Evolutionary conservation across 768 basidiomycete species (phyloP).

Genomic region (Lentinula sp.): DNA sequence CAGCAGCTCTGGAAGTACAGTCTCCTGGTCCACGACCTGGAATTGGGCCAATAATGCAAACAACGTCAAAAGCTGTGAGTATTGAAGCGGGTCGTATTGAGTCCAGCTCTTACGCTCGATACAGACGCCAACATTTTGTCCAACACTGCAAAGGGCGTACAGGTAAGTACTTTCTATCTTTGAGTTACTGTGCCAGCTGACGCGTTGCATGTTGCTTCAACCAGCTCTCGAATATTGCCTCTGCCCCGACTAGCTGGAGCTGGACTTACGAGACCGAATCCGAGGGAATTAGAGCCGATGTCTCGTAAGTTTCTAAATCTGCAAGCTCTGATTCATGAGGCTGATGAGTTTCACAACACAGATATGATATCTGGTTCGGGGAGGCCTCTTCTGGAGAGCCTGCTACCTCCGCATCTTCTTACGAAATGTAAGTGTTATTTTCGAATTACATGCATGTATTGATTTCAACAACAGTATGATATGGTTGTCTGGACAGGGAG

Average conservation of each 20-base stretch:
- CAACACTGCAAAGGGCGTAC: conserved; percentile 40
- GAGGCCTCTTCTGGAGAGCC: conserved; percentile 32
- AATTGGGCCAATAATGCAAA: conserved; percentile 46
- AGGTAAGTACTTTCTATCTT: conserved; percentile 20
- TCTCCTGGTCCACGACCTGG: conserved; percentile 50
- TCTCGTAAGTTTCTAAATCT: conserved; percentile 27
- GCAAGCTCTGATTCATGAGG: not conserved
- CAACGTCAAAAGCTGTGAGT: conserved; percentile 51
- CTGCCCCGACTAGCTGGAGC: conserved; percentile 44
- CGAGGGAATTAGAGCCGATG: conserved; percentile 44
- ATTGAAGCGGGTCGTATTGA: not conserved
- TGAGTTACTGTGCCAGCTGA: not conserved
- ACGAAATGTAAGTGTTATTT: conserved; percentile 38
- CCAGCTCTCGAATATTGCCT: conserved; percentile 33
- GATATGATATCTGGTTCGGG: conserved; percentile 54
- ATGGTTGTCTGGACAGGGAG: conserved; percentile 52
- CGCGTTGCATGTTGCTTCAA: not conserved
- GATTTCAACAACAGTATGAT: conserved; percentile 36
- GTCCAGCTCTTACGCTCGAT: not conserved
- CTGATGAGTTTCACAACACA: conserved; percentile 8
- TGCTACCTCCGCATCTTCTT: conserved; percentile 41
- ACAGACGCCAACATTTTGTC: conserved; percentile 46
- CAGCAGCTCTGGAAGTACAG: conserved; percentile 27
- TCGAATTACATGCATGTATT: not conserved
- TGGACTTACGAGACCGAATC: conserved; percentile 44